A percentile compares a stretch with the other conserved stretches of the same genome.
phyloP scores from a whole-genome alignment of 768 basidiomycete species.

The Pulveroboletus sp. region DNA sequence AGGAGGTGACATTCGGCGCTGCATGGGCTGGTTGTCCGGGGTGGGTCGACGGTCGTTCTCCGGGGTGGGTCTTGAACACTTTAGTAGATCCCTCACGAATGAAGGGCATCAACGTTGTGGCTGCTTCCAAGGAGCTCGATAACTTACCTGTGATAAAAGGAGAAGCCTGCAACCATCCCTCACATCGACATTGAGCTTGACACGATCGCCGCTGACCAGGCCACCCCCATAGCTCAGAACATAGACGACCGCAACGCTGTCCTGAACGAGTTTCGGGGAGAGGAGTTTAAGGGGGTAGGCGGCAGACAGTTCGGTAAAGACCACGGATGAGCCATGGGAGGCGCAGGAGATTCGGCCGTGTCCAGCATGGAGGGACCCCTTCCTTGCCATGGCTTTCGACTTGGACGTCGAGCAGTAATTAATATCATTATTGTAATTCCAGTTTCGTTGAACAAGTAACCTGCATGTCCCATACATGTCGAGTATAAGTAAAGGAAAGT shows the following conservation, averaged over 20 bases:
- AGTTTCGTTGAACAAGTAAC: slow-evolving; percentile 29
- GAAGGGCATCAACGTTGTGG: background rate
- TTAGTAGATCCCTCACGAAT: slow-evolving; percentile 79
- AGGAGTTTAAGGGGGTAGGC: slow-evolving; percentile 87
- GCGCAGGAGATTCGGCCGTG: slow-evolving; percentile 54
- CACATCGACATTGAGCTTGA: slow-evolving; percentile 61
- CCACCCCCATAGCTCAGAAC: slow-evolving; percentile 88
- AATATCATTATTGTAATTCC: slow-evolving; percentile 20
- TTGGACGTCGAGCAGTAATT: slow-evolving; percentile 3
- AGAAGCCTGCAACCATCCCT: slow-evolving; percentile 55
- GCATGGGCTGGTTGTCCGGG: slow-evolving; percentile 10
- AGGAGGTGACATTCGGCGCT: slow-evolving; percentile 42
- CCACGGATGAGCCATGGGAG: slow-evolving; percentile 48
- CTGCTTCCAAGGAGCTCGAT: background rate
- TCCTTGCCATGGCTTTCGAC: background rate
- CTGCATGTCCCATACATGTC: slow-evolving; percentile 37
- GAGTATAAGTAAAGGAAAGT: slow-evolving; percentile 19
- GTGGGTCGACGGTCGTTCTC: slow-evolving; percentile 50
- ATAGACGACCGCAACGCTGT: slow-evolving; percentile 65
- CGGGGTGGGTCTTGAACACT: slow-evolving; percentile 78
- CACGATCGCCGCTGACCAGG: slow-evolving; percentile 78
- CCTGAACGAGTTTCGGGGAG: slow-evolving; percentile 54
- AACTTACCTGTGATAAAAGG: slow-evolving; percentile 76
- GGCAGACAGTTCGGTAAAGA: slow-evolving; percentile 71
- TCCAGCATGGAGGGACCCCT: slow-evolving; percentile 33